A percentile compares a stretch with the other conserved stretches of the same genome.
These are phyloP conservation scores for Teratosphaeria viscida DNA, from an alignment of 2,329 filamentous ascomycete genomes.

Conservation along the genomic window DNA sequence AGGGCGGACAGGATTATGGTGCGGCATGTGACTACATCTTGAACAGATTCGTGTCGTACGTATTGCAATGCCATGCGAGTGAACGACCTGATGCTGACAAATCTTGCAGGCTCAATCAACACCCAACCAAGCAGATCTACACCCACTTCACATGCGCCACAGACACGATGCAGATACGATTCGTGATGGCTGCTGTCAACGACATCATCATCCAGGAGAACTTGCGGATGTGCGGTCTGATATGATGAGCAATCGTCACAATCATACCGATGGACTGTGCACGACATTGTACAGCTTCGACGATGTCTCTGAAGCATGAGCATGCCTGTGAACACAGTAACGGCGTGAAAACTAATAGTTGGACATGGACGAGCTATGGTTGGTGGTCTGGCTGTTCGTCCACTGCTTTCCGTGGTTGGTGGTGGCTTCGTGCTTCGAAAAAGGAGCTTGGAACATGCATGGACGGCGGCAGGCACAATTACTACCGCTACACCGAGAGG, in stretches of 20 bases:
- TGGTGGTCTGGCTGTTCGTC: background rate
- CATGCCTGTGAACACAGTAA: background rate
- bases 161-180: conserved; percentile 96
- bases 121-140: conserved; percentile 99
- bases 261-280: background rate
- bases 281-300: background rate
- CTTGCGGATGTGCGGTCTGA: conserved; percentile 88
- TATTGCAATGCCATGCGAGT: background rate
- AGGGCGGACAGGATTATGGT: conserved; percentile 90
- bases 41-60: conserved; percentile 72
- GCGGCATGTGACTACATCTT: conserved; percentile 97
- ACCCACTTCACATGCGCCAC: conserved; percentile 99
- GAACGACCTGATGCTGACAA: conserved; percentile 1
- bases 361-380: background rate
- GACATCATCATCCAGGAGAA: conserved; percentile 99
- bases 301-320: background rate
- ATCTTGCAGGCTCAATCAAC: conserved; percentile 66
- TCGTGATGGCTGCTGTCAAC: conserved; percentile 99
- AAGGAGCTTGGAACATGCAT: background rate
- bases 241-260: conserved; percentile 44
- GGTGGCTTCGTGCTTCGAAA: background rate
- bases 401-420: background rate
- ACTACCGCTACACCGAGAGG: background rate
- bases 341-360: background rate
- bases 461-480: background rate